Percentiles rank a stretch among this genome's conserved stretches.
These are phyloP conservation scores for Scleroderma citrinum DNA, from an alignment of 768 basidiomycete genomes.

Conservation along the genomic window DNA sequence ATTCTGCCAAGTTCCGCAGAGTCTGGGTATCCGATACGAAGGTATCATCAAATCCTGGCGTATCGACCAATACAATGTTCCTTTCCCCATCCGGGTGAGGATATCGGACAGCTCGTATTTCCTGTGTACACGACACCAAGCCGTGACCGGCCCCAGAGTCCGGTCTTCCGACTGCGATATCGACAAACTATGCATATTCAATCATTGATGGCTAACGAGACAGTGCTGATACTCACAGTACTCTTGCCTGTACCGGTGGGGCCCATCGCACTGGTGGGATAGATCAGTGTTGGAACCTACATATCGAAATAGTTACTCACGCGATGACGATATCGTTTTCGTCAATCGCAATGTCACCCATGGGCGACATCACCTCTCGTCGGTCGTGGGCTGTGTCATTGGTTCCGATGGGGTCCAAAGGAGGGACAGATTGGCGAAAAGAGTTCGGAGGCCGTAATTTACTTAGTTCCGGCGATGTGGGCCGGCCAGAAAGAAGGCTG, in stretches of 20 bases:
- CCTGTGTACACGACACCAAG: conserved; percentile 17
- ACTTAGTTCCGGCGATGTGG: too few species aligned
- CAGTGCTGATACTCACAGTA: conserved; percentile 12
- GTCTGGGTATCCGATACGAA: conserved; percentile 17
- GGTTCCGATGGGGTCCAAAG: neutral
- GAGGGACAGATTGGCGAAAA: too few species aligned
- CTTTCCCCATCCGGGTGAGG: conserved; percentile 10
- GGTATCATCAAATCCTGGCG: conserved; percentile 23
- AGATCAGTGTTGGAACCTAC: neutral
- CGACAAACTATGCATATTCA: neutral
- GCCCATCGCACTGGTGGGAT: conserved; percentile 23
- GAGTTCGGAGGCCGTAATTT: too few species aligned
- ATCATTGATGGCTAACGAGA: neutral
- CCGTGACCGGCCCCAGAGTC: conserved; percentile 10
- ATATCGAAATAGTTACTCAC: neutral
- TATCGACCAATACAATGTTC: conserved; percentile 12
- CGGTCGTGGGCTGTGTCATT: neutral
- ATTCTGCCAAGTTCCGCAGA: conserved; percentile 19
- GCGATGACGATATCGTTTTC: neutral
- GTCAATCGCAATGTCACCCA: neutral
- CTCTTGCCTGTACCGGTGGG: conserved; percentile 28
- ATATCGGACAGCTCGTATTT: conserved; percentile 12
- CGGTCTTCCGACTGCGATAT: neutral
- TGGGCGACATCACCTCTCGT: neutral
- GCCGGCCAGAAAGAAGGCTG: too few species aligned